These are phyloP conservation scores for Malassezia sp. DNA, from an alignment of 1,284 basidiomycete genomes.

Conservation along the genomic window DNA sequence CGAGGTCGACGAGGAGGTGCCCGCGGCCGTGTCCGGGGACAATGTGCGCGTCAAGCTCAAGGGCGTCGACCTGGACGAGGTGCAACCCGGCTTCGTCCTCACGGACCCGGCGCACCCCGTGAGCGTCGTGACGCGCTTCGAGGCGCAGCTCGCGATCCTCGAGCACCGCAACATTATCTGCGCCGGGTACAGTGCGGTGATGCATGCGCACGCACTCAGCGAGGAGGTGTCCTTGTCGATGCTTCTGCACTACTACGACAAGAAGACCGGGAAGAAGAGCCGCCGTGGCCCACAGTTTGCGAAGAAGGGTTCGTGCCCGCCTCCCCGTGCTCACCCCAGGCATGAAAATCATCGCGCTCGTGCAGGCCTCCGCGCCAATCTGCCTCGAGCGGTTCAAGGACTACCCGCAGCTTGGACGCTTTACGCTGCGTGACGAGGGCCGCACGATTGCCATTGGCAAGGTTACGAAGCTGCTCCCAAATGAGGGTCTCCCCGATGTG, in stretches of 20 bases:
- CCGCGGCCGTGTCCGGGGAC: slow-evolving; percentile 45
- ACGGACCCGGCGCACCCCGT: slow-evolving; percentile 38
- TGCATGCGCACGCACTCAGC: slow-evolving; percentile 41
- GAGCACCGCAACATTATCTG: slow-evolving; percentile 46
- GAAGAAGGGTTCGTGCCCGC: no score
- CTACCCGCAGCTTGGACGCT: slow-evolving; percentile 44
- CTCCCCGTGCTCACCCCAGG: no score
- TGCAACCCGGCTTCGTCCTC: slow-evolving; percentile 38
- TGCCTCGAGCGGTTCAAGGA: slow-evolving; percentile 43
- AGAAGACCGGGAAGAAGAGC: slow-evolving; percentile 46
- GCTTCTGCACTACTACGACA: slow-evolving; percentile 46
- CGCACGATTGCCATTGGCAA: slow-evolving; percentile 44
- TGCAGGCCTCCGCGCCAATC: slow-evolving; percentile 39
- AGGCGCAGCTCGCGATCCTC: slow-evolving; percentile 45
- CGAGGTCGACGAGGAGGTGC: slow-evolving; percentile 45
- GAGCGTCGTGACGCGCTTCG: slow-evolving; percentile 41
- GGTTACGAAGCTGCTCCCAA: slow-evolving; percentile 37
- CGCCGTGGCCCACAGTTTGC: slow-evolving; percentile 41
- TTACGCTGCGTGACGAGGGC: slow-evolving; percentile 45
- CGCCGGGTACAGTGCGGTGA: slow-evolving; percentile 43
- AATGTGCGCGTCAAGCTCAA: slow-evolving; percentile 46
- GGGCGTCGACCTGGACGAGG: slow-evolving; percentile 42
- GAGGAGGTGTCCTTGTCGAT: slow-evolving; percentile 38
- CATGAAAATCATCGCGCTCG: slow-evolving; percentile 45
- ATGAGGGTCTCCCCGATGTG: slow-evolving; percentile 33